Conservation (phyloP, 164 flowering plant genomes). For the Malania oleifera region DNA sequence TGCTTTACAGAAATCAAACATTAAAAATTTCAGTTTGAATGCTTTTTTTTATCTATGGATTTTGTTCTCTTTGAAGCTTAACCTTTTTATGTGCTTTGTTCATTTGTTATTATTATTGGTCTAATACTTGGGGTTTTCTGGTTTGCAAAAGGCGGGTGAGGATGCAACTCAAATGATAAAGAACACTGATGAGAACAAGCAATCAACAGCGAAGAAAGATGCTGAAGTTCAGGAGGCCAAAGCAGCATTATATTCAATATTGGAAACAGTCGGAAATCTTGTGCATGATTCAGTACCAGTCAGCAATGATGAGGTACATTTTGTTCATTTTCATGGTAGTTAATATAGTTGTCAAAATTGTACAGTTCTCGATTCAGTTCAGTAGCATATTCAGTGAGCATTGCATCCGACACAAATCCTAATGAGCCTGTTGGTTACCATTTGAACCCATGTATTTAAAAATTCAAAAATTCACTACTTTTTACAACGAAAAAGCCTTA, state of each 20-base stretch:
- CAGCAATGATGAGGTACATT: conserved; percentile 66
- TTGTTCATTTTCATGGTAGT: not conserved
- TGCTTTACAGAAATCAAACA: too few species aligned
- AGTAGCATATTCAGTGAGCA: too few species aligned
- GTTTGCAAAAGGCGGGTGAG: conserved; percentile 36
- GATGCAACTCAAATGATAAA: conserved; percentile 64
- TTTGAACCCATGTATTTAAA: too few species aligned
- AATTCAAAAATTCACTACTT: too few species aligned
- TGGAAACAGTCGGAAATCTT: conserved; percentile 73
- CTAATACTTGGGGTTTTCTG: not conserved
- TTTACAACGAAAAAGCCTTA: too few species aligned
- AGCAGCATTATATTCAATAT: conserved; percentile 36
- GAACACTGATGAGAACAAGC: conserved; percentile 63
- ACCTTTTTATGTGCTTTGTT: not conserved
- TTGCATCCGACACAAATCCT: too few species aligned
- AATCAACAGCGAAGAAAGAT: conserved; percentile 49
- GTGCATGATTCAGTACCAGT: conserved; percentile 93
- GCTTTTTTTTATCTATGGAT: too few species aligned
- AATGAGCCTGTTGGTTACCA: too few species aligned
- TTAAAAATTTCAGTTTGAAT: too few species aligned
- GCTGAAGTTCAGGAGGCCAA: conserved; percentile 65
- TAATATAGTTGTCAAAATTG: too few species aligned
- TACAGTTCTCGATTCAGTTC: too few species aligned
- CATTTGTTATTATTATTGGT: not conserved
- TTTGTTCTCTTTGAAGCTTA: too few species aligned